phyloP scores from a whole-genome alignment of 192 early-diverging fungal species.

The Entomortierella parvispora region DNA sequence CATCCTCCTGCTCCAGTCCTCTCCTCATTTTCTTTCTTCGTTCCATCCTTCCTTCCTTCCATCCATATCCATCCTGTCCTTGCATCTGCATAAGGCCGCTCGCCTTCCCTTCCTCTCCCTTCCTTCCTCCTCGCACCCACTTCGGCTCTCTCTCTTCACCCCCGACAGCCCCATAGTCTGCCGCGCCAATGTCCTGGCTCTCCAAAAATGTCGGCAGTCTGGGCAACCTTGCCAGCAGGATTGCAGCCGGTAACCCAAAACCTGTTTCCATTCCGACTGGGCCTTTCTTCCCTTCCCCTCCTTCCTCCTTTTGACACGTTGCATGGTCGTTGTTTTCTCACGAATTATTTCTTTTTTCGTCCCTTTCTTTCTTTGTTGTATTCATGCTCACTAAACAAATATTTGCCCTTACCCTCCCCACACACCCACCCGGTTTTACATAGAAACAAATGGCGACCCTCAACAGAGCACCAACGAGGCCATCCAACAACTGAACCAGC shows the following conservation, averaged over 20 bases:
- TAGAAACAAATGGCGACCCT: conserved; percentile 48
- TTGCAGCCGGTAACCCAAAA: conserved; percentile 34
- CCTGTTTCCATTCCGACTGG: not conserved
- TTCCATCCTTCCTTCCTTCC: too few relatives aligned
- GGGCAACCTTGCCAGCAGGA: conserved; percentile 48
- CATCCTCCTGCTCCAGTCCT: too few relatives aligned
- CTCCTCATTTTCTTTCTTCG: too few relatives aligned
- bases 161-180: not conserved
- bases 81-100: too few relatives aligned
- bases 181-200: conserved; percentile 43
- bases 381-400: conserved; percentile 2
- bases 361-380: not conserved
- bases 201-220: conserved; percentile 51
- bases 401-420: not conserved
- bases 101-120: too few relatives aligned
- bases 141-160: too few relatives aligned
- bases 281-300: too few relatives aligned
- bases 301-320: conserved; percentile 2
- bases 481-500: conserved; percentile 23
- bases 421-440: not conserved
- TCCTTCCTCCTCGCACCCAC: too few relatives aligned
- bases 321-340: not conserved
- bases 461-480: conserved; percentile 20
- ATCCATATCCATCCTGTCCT: too few relatives aligned
- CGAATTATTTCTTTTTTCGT: not conserved